Conservation (phyloP, 345 rosid species). For the Pelargonium nanum region DNA sequence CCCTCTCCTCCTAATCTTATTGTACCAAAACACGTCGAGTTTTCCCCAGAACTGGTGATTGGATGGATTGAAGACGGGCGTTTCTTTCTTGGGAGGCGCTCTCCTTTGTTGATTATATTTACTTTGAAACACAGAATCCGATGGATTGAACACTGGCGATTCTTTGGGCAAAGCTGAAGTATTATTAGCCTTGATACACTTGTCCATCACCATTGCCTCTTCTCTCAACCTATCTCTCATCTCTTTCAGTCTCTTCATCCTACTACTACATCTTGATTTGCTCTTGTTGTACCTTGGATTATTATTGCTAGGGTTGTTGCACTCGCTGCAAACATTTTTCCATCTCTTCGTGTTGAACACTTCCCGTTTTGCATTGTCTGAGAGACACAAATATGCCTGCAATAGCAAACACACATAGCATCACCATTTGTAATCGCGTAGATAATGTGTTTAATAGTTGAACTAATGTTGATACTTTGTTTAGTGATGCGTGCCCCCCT, state of each 20-base stretch:
- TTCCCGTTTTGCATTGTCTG: conserved; percentile 41
- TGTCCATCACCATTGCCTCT: conserved; percentile 61
- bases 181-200: conserved; percentile 37
- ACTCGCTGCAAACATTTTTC: conserved; percentile 39
- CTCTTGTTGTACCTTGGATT: no score
- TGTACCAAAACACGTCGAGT: conserved; percentile 18
- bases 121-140: conserved; percentile 12
- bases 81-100: conserved; percentile 34
- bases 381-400: conserved; percentile 63
- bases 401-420: conserved; percentile 1
- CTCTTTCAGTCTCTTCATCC: conserved; percentile 25
- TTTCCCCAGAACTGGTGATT: conserved; percentile 38
- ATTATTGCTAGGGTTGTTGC: no score
- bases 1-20: conserved; percentile 7
- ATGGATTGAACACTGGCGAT: conserved; percentile 19
- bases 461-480: no score
- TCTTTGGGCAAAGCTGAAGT: conserved; percentile 22
- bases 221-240: conserved; percentile 50
- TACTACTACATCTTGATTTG: conserved; percentile 15
- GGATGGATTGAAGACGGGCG: conserved; percentile 51
- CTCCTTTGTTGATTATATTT: conserved; percentile 9
- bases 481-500: no score
- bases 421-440: not conserved
- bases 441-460: no score
- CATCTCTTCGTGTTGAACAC: conserved; percentile 44